phyloP scores from a whole-genome alignment of 1,139 yeast genomes.

The Groenewaldozyma sp. region DNA sequence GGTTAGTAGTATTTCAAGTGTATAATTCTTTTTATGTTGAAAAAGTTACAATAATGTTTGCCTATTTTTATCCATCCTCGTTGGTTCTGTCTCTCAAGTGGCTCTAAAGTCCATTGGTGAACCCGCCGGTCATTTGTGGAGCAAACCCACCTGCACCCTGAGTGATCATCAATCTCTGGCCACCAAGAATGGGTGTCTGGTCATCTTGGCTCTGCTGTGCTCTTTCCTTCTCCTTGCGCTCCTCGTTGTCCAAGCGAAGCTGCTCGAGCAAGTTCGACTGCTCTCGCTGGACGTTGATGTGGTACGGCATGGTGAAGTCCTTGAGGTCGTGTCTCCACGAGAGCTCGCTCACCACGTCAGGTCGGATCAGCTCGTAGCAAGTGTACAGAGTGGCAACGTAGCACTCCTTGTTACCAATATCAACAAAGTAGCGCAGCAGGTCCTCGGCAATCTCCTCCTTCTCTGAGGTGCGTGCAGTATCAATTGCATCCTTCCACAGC shows the following conservation, averaged over 20 bases:
- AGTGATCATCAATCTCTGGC: slow-evolving; percentile 26
- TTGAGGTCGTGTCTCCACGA: slow-evolving; percentile 84
- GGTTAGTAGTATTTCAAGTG: too few species aligned
- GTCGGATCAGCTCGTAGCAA: slow-evolving; percentile 70
- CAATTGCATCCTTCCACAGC: slow-evolving; percentile 90
- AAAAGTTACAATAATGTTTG: too few species aligned
- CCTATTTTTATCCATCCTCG: too few species aligned
- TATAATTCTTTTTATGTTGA: too few species aligned
- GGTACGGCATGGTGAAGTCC: slow-evolving; percentile 82
- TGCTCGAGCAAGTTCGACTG: slow-evolving; percentile 59
- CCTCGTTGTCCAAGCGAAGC: slow-evolving; percentile 60
- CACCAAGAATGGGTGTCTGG: slow-evolving; percentile 32
- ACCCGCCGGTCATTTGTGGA: slow-evolving; percentile 11
- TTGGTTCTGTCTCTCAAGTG: too few species aligned
- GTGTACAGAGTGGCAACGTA: slow-evolving; percentile 84
- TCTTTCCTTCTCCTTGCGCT: slow-evolving; percentile 54
- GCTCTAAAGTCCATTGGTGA: slow-evolving; percentile 12
- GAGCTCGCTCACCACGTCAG: slow-evolving; percentile 79
- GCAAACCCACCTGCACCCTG: slow-evolving; percentile 11
- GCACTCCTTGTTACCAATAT: slow-evolving; percentile 94
- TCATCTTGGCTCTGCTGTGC: slow-evolving; percentile 42
- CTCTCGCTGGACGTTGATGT: slow-evolving; percentile 69
- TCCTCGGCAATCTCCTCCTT: slow-evolving; percentile 82
- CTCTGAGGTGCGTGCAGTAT: slow-evolving; percentile 79
- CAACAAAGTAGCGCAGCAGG: slow-evolving; percentile 82